phyloP scores from a whole-genome alignment of 495 filamentous ascomycete genomes.

The Talaromyces adpressus region DNA sequence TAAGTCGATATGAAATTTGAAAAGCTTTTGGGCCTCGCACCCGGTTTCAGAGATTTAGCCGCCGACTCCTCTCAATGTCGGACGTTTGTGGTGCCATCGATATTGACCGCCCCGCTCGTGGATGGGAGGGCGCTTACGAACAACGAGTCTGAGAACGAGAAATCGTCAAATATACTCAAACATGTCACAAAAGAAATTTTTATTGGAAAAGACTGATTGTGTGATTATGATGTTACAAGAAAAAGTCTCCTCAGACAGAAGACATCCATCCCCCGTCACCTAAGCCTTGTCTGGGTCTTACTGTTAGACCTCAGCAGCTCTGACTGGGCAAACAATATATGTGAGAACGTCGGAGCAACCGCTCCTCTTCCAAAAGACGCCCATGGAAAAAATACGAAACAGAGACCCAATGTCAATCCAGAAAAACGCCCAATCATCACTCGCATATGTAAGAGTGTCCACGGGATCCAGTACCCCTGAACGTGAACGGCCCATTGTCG shows the following conservation, averaged over 20 bases:
- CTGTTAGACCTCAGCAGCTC: not conserved
- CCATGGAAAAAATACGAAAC: not conserved
- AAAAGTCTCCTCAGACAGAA: not conserved
- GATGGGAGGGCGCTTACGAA: constrained; percentile 7
- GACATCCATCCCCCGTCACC: not conserved
- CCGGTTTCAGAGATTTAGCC: not conserved
- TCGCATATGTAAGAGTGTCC: not conserved
- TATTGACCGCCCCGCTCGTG: constrained; percentile 4
- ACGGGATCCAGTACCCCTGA: not conserved
- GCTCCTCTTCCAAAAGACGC: not conserved
- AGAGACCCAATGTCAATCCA: not conserved
- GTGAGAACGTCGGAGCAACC: not conserved
- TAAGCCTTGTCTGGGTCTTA: not conserved
- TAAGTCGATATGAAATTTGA: not conserved
- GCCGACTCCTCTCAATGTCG: not conserved
- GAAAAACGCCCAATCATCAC: not conserved
- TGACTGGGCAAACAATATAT: not conserved
- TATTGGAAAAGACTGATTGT: constrained; percentile 6
- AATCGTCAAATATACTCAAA: not conserved
- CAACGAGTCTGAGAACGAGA: constrained; percentile 5
- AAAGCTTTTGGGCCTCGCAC: not conserved
- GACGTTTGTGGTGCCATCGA: constrained; percentile 2
- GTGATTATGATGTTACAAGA: constrained; percentile 8
- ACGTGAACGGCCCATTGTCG: not conserved
- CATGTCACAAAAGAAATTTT: constrained; percentile 7